A percentile compares a stretch with the other conserved stretches of the same genome.
phyloP scores from a whole-genome alignment of 345 rosid genomes.

The Lenwebbia sp. region DNA sequence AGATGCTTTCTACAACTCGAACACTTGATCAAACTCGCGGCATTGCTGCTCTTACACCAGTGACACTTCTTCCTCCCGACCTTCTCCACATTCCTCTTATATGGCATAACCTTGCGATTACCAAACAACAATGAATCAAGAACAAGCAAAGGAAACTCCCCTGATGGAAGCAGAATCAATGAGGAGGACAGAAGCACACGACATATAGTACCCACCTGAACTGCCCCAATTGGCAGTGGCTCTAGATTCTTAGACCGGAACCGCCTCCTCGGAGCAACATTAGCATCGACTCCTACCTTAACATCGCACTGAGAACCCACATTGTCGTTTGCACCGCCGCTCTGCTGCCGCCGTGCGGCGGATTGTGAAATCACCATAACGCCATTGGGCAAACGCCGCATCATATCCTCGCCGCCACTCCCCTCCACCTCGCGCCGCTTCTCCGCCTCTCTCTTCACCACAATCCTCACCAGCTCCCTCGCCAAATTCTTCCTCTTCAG shows the following conservation, averaged over 20 bases:
- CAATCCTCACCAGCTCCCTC: constrained; percentile 76
- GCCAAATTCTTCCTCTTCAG: constrained; percentile 57
- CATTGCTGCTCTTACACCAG: constrained; percentile 61
- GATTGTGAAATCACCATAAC: constrained; percentile 57
- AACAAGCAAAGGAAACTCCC: neutral
- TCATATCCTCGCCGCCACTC: constrained; percentile 48
- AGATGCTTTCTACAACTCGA: constrained; percentile 53
- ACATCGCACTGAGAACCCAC: constrained; percentile 49
- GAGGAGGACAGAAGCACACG: neutral
- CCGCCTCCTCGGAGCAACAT: constrained; percentile 31
- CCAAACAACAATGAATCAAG: neutral
- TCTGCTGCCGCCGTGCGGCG: constrained; percentile 35
- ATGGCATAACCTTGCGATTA: constrained; percentile 40
- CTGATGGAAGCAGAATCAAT: neutral
- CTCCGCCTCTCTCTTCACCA: constrained; percentile 66
- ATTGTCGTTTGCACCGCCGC: constrained; percentile 15
- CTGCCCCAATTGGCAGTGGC: constrained; percentile 51
- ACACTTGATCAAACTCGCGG: constrained; percentile 50
- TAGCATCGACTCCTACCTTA: constrained; percentile 46
- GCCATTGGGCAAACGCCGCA: constrained; percentile 79
- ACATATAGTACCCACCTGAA: neutral
- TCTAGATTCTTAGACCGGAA: constrained; percentile 86
- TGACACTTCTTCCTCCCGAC: constrained; percentile 74
- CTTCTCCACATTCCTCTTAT: constrained; percentile 37
- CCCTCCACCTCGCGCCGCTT: constrained; percentile 40